phyloP scores from a whole-genome alignment of 2,329 filamentous ascomycete genomes.

The Camptophora hylomeconis region DNA sequence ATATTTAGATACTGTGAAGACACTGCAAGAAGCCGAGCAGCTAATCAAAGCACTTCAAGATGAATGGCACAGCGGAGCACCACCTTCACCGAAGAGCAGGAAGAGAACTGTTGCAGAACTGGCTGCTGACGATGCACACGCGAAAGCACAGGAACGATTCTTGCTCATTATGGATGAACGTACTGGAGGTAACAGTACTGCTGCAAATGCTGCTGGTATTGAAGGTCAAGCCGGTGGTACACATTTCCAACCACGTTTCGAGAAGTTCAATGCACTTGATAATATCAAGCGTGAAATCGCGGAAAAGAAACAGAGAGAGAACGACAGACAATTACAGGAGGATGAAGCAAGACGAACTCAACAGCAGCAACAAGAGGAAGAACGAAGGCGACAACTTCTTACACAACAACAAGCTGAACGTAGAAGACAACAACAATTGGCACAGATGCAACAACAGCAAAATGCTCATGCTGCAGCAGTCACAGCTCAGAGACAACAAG shows the following conservation, averaged over 20 bases:
- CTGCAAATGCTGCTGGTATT: constrained; percentile 48
- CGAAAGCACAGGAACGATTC: constrained; percentile 76
- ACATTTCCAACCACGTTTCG: constrained; percentile 76
- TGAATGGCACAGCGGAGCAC: constrained; percentile 61
- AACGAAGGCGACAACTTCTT: constrained; percentile 27
- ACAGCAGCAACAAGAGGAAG: constrained; percentile 35
- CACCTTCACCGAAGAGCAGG: constrained; percentile 73
- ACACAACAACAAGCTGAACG: constrained; percentile 19
- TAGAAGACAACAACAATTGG: constrained; percentile 27
- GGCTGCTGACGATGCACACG: constrained; percentile 84
- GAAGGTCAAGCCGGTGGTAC: constrained; percentile 59
- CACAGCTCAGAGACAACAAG: constrained; percentile 13
- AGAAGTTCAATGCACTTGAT: constrained; percentile 81
- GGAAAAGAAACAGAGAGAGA: constrained; percentile 46
- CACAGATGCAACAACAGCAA: constrained; percentile 28
- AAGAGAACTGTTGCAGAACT: constrained; percentile 92
- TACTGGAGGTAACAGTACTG: constrained; percentile 43
- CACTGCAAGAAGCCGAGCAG: constrained; percentile 52
- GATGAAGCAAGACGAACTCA: constrained; percentile 36
- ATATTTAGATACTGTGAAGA: constrained; percentile 63
- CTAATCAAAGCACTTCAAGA: constrained; percentile 62
- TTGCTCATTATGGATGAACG: constrained; percentile 89
- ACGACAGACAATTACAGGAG: constrained; percentile 34
- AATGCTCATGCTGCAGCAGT: constrained; percentile 19
- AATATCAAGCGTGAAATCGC: constrained; percentile 68